These are phyloP conservation scores for Paralagenidium karlingii DNA, from an alignment of 352 stramenopile genomes.

Conservation along the genomic window DNA sequence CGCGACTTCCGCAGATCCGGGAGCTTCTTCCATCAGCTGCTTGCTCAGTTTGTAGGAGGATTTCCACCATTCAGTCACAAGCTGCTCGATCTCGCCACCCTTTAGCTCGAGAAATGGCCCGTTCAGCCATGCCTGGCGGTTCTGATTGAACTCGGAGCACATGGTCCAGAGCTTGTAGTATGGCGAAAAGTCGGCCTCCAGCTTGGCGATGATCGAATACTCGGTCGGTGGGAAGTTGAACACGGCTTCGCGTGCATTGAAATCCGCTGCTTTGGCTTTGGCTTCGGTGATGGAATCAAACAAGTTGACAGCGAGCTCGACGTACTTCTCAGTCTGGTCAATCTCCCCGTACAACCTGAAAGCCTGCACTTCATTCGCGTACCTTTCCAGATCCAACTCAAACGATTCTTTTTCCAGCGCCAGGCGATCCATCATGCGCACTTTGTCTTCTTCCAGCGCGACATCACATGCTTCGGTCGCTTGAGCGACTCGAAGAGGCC, in stretches of 20 bases:
- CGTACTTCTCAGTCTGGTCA: conserved; percentile 81
- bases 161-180: conserved; percentile 95
- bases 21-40: conserved; percentile 77
- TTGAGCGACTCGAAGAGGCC: conserved; percentile 66
- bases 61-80: conserved; percentile 91
- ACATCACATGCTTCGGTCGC: conserved; percentile 79
- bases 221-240: conserved; percentile 90
- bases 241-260: conserved; percentile 86
- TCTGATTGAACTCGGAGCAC: conserved; percentile 89
- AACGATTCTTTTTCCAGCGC: conserved; percentile 86
- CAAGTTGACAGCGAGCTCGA: conserved; percentile 73
- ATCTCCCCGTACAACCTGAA: conserved; percentile 86
- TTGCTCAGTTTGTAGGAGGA: conserved; percentile 87
- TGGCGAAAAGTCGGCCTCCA: conserved; percentile 79
- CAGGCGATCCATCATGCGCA: conserved; percentile 90
- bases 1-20: conserved; percentile 80
- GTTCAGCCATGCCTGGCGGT: conserved; percentile 85
- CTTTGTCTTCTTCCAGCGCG: conserved; percentile 84
- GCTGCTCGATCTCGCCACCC: conserved; percentile 74
- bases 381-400: conserved; percentile 73
- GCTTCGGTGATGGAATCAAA: conserved; percentile 87
- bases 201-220: conserved; percentile 75
- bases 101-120: conserved; percentile 87
- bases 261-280: conserved; percentile 83
- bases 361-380: conserved; percentile 78